Percentiles rank a stretch among this genome's conserved stretches.
Evolutionary conservation across 1,284 basidiomycete species (phyloP).

Genomic region (Puccinia novopanici): DNA sequence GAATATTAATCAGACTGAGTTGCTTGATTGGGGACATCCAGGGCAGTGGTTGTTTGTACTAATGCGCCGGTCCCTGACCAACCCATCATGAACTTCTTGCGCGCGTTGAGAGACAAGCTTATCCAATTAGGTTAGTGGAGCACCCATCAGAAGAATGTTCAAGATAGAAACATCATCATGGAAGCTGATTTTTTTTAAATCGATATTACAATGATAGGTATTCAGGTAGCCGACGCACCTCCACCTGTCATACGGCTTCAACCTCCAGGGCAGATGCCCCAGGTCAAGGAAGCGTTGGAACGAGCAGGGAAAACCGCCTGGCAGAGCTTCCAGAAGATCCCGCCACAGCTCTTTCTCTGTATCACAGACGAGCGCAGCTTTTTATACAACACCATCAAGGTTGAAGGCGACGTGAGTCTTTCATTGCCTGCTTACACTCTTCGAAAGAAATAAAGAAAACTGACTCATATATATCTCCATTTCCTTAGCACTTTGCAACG

Average conservation of each 20-base stretch:
- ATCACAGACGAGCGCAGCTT: constrained; percentile 32
- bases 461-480: neutral
- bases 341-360: constrained; percentile 40
- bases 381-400: constrained; percentile 23
- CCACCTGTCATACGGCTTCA: constrained; percentile 13
- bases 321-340: constrained; percentile 1
- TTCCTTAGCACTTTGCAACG: constrained; percentile 25
- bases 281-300: constrained; percentile 15
- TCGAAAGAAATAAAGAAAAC: neutral
- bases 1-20: neutral
- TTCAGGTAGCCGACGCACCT: constrained; percentile 9
- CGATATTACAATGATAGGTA: neutral
- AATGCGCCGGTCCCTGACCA: neutral
- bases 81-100: constrained; percentile 20
- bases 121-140: constrained; percentile 22
- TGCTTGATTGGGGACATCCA: neutral
- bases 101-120: neutral
- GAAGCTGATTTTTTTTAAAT: neutral
- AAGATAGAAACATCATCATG: neutral
- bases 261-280: neutral
- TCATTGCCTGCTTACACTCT: no score
- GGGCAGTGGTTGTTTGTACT: constrained; percentile 38
- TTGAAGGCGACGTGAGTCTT: constrained; percentile 43
- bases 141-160: neutral
- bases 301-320: constrained; percentile 20